Conservation (phyloP, 768 basidiomycete species). For the Tephrocybe sp. region DNA sequence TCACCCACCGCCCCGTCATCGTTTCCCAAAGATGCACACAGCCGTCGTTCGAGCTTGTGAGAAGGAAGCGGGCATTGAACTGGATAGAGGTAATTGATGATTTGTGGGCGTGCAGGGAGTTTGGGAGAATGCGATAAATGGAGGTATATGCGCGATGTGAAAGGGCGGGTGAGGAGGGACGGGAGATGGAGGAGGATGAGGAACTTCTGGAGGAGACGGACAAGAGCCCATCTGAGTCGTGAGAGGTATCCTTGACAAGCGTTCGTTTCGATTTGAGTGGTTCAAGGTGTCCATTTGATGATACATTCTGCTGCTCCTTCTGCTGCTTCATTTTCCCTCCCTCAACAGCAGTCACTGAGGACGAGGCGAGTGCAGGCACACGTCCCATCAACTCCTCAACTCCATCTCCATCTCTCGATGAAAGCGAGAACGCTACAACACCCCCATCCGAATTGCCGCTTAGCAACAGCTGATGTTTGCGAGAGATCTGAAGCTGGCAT, state of each 20-base stretch:
- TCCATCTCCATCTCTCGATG: too few relatives aligned
- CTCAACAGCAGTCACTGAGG: too few relatives aligned
- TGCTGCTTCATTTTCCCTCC: too few relatives aligned
- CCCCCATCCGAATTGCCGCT: conserved; percentile 91
- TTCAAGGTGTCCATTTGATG: too few relatives aligned
- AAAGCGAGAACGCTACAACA: conserved; percentile 42
- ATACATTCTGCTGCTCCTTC: too few relatives aligned
- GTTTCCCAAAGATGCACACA: conserved; percentile 74
- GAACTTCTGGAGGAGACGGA: too few relatives aligned
- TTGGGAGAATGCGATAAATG: conserved; percentile 60
- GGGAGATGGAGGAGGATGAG: background rate
- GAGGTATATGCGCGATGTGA: conserved; percentile 28
- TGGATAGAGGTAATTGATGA: conserved; percentile 86
- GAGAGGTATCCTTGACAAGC: too few relatives aligned
- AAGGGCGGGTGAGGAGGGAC: background rate
- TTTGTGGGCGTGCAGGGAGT: conserved; percentile 63
- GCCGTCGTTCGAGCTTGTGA: conserved; percentile 86
- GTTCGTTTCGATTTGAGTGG: too few relatives aligned
- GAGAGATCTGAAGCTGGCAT: conserved; percentile 82
- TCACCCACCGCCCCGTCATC: conserved; percentile 62
- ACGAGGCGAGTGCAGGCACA: too few relatives aligned
- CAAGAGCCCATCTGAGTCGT: too few relatives aligned
- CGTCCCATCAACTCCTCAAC: too few relatives aligned
- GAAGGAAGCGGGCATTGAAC: conserved; percentile 78
- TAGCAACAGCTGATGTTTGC: conserved; percentile 51